Base-by-base conservation (phyloP, 2,329 filamentous ascomycete genomes). In the Metarhizium album region DNA sequence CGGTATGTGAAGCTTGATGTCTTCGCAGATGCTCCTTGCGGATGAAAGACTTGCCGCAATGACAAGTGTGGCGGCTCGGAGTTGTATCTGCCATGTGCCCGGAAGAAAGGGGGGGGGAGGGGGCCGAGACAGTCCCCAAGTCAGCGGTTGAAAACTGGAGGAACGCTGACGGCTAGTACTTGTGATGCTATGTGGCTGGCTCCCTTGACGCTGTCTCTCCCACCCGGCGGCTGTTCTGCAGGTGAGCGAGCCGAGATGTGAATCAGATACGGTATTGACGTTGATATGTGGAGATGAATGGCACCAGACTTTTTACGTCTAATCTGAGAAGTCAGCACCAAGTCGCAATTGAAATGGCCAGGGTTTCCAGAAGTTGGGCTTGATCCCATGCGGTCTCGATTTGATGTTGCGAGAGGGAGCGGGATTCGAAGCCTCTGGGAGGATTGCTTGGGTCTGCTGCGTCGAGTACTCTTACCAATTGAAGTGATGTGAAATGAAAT, bases 11-110 rank as follows among this genome's bases (percentile, higher is more conserved):
- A 4, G 68, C 68, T 55, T 70, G 64, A 53, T 71, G 68, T 3
- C 68, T 60, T 6, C 65, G 56, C 37, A 71, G 56, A 42, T 71
- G 68, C 51, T 71, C 68, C 47, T 70, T 71, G 51, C 68, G 59
- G 42, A 70, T 61, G 51, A 70, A 71, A 20, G 62, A 62, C 53
- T 67, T 69, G 13, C 68, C 68, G 50, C 68, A 70, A 42, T 70
- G 67, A 46, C 68, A 71, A 7, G 58, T 51, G 58, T 66, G 64
- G n/a, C 64, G 62, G 48, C 56, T 52, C 22, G 49, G 50, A n/a
- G 54, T 42, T 35, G 47, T 8, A 16, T 49, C 47, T 33, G 47
- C 47, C 47, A 49, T 49, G 46, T 35, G 22, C n/a, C 46, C 46
- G 46, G 23, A n/a, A n/a, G n/a, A n/a, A n/a, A n/a, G n/a, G n/a